phyloP scores from a whole-genome alignment of 805 yeast species.

The Zygoascus ofunaensis region DNA sequence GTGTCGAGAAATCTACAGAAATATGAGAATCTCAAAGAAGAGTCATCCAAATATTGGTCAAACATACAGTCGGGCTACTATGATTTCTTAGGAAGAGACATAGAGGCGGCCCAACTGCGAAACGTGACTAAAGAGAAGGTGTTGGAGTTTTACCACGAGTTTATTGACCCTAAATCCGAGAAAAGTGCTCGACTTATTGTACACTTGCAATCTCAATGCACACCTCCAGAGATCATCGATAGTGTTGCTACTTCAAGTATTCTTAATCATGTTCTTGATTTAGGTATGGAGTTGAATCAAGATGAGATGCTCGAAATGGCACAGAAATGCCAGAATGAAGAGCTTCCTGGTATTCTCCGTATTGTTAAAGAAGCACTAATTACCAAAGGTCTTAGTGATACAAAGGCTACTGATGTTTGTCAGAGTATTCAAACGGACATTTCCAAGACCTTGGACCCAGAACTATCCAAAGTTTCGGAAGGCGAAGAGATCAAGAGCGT shows the following conservation, averaged over 20 bases:
- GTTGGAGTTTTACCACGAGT: slow-evolving; percentile 41
- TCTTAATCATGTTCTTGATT: slow-evolving; percentile 11
- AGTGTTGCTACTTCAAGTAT: slow-evolving; percentile 7
- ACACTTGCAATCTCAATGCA: slow-evolving; percentile 51
- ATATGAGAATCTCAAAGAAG: slow-evolving; percentile 71
- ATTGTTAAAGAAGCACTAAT: slow-evolving; percentile 5
- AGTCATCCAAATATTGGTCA: slow-evolving; percentile 54
- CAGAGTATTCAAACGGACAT: slow-evolving; percentile 3
- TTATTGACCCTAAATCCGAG: slow-evolving; percentile 33
- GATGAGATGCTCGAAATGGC: slow-evolving; percentile 10
- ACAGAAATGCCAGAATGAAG: slow-evolving; percentile 7
- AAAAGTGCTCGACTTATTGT: slow-evolving; percentile 41
- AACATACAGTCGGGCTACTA: slow-evolving; percentile 68
- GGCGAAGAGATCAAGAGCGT: slow-evolving; percentile 39
- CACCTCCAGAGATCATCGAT: slow-evolving; percentile 9
- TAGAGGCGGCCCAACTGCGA: slow-evolving; percentile 49
- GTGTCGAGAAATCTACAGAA: slow-evolving; percentile 58
- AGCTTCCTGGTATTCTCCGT: slow-evolving; percentile 3
- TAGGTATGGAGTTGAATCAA: slow-evolving; percentile 8
- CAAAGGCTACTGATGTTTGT: slow-evolving; percentile 6
- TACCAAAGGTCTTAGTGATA: slow-evolving; percentile 4
- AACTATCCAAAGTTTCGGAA: slow-evolving; percentile 35
- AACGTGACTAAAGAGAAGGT: slow-evolving; percentile 49
- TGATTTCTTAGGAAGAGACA: slow-evolving; percentile 53
- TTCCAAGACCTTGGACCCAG: neutral